phyloP scores from a whole-genome alignment of 495 filamentous ascomycete genomes.

The Hyaloscypha finlandica region DNA sequence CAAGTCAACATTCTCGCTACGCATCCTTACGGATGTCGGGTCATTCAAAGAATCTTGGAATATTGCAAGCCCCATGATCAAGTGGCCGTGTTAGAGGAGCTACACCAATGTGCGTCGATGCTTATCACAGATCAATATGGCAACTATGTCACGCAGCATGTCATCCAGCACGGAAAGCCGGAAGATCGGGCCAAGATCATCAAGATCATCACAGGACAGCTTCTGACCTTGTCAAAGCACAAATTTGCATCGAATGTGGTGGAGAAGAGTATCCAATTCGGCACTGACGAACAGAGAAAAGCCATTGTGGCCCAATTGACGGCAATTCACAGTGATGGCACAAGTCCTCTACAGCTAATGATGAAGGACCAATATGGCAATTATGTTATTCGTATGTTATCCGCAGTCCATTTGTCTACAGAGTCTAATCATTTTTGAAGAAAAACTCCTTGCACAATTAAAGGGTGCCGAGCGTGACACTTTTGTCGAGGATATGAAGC shows the following conservation, averaged over 20 bases:
- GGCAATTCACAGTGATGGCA: constrained; percentile 59
- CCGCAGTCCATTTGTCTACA: background rate
- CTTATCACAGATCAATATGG: constrained; percentile 91
- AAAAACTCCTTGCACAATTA: constrained; percentile 76
- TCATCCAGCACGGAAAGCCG: constrained; percentile 79
- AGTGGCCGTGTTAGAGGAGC: constrained; percentile 70
- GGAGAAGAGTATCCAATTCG: constrained; percentile 85
- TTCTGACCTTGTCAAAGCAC: constrained; percentile 83
- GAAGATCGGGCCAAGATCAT: constrained; percentile 77
- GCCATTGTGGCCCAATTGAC: constrained; percentile 71
- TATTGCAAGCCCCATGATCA: constrained; percentile 74
- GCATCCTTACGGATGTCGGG: constrained; percentile 88
- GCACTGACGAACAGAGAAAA: constrained; percentile 65
- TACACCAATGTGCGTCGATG: constrained; percentile 68
- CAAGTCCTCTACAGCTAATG: constrained; percentile 67
- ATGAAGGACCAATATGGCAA: constrained; percentile 95
- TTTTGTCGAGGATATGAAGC: constrained; percentile 73
- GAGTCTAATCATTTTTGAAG: constrained; percentile 43
- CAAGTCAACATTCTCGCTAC: constrained; percentile 77
- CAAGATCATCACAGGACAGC: constrained; percentile 65
- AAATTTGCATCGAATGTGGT: constrained; percentile 98
- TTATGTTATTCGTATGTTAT: constrained; percentile 89
- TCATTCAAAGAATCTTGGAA: constrained; percentile 92
- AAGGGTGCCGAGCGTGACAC: constrained; percentile 62
- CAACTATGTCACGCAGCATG: constrained; percentile 96